A percentile compares a stretch with the other conserved stretches of the same genome.
These are phyloP conservation scores for Ceratocystis albifundus DNA, from an alignment of 2,329 filamentous ascomycete genomes.

Conservation along the genomic window DNA sequence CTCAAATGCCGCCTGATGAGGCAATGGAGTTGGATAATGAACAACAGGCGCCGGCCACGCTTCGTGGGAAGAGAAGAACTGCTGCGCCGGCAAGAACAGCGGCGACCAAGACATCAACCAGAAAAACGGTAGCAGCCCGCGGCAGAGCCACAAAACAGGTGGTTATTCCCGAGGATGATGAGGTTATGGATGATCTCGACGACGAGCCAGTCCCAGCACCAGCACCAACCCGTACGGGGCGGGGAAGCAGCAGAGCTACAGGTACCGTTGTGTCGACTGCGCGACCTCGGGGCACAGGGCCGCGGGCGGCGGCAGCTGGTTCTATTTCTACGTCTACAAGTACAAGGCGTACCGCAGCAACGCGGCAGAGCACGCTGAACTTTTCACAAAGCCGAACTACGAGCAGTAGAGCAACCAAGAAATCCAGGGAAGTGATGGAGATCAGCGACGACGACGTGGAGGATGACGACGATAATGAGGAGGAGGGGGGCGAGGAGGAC, in stretches of 20 bases:
- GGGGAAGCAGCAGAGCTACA: neutral
- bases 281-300: conserved; percentile 10
- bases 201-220: conserved; percentile 30
- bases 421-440: conserved; percentile 41
- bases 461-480: conserved; percentile 46
- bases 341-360: conserved; percentile 26
- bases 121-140: conserved; percentile 35
- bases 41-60: conserved; percentile 24
- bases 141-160: conserved; percentile 32
- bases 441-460: conserved; percentile 56
- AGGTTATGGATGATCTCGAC: conserved; percentile 44
- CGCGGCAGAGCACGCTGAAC: conserved; percentile 40
- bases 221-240: conserved; percentile 24
- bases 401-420: conserved; percentile 26
- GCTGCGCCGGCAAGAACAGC: conserved; percentile 26
- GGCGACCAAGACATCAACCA: conserved; percentile 34
- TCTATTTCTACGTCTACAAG: conserved; percentile 26
- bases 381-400: conserved; percentile 35
- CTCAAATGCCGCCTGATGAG: conserved; percentile 38
- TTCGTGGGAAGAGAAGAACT: conserved; percentile 15
- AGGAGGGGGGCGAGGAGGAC: no score
- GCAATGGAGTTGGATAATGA: conserved; percentile 31
- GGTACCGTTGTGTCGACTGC: conserved; percentile 21
- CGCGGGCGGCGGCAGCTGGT: conserved; percentile 20
- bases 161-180: conserved; percentile 32